phyloP scores from a whole-genome alignment of 371 early-diverging fungal genomes.

The Mortierella sp. region DNA sequence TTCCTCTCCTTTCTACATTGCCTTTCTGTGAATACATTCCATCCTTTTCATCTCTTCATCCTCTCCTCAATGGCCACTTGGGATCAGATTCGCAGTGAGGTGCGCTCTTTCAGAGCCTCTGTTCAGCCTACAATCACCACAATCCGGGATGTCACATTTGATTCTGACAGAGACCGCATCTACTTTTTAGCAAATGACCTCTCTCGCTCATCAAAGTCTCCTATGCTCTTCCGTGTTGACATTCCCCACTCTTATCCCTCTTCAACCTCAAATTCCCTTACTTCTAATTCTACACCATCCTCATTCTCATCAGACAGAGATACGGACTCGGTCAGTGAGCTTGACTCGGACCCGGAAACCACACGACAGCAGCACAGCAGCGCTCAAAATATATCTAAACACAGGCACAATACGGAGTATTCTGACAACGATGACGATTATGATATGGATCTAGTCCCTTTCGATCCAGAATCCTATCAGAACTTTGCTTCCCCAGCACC shows the following conservation, averaged over 20 bases:
- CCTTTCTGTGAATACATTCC: background rate
- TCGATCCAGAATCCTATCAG: conserved; percentile 43
- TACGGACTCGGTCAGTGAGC: conserved; percentile 9
- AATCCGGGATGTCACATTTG: conserved; percentile 71
- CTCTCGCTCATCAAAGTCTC: conserved; percentile 54
- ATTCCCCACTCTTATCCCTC: conserved; percentile 35
- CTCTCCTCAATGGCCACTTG: conserved; percentile 56
- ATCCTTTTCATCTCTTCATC: background rate
- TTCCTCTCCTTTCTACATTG: too few relatives aligned
- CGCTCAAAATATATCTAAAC: background rate
- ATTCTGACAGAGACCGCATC: conserved; percentile 60
- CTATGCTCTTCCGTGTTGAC: conserved; percentile 59
- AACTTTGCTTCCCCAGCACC: conserved; percentile 26
- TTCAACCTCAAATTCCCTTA: background rate
- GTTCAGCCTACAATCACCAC: conserved; percentile 60
- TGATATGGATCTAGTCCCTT: conserved; percentile 50
- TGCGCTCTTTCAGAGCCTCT: conserved; percentile 65
- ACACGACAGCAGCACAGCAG: conserved; percentile 1
- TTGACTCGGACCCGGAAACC: conserved; percentile 10
- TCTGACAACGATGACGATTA: conserved; percentile 14
- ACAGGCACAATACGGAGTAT: background rate
- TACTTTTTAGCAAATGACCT: conserved; percentile 73
- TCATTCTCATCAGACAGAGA: background rate
- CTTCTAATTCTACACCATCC: conserved; percentile 1
- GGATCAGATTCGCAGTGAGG: conserved; percentile 72